Base-by-base conservation (phyloP, 768 basidiomycete species). In the Chalciporus chontae region DNA sequence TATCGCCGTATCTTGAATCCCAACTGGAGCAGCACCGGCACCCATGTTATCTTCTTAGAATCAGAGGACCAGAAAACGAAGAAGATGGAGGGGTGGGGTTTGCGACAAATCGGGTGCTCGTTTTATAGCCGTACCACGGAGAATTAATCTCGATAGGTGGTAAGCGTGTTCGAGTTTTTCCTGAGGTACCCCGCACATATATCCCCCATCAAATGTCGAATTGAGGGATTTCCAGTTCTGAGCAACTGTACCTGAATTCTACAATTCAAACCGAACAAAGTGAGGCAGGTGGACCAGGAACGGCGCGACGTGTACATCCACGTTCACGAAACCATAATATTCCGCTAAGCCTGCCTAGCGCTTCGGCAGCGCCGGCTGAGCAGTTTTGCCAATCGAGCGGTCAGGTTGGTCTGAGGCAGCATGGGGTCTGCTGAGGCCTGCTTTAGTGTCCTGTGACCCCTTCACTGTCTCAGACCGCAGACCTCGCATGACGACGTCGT, bases 1-100 rank as follows among this genome's bases (percentile, higher is more conserved):
- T 56, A 77, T 79, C 29, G 73, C 74, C 26, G 70, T 63, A 23
- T 56, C 56, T 37, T 31, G 47, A 3, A 50, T 48, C 36, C 66
- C 57, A 48, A 54, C 66, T 10, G 45, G 47, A 53, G 70, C 70
- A 53, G 75, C 73, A 65, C 77, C 82, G 53, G 62, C 79, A 62
- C 69, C 81, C 84, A 87, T 87, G 43, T 58, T 59, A 48, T 23
- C 32, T 23, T 44, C 18, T 48, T 45, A 50, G 36, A n/a, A 11
- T 6, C 24, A 26, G 27, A 14, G 23, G 8, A 50, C 3, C 2
- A 37, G 40, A 40, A 42, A 24, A 31, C 19, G 18, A 26, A 34
- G 56, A 67, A 49, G 53, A 58, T 18, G 34, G 31, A 23, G 34
- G 62, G 53, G 58, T 51, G 66, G 71, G 69, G 70, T 73, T 71